Evolutionary conservation across 805 yeast species (phyloP).

Genomic region (Yarrowia yakushimensis): DNA sequence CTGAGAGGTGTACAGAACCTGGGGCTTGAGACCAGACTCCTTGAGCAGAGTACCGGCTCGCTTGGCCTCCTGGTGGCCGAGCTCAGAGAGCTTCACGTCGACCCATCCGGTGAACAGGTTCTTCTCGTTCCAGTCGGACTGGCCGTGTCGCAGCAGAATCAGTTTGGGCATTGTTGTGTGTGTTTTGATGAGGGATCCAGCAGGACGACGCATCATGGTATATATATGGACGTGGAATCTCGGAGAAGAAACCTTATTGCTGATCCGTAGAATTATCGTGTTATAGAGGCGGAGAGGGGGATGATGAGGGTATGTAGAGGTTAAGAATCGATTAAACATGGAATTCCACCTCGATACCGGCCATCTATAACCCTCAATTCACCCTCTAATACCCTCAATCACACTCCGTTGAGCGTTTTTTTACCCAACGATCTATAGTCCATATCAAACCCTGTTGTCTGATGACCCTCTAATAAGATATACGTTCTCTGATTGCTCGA

Average conservation of each 20-base stretch:
- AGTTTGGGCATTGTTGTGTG: conserved; percentile 46
- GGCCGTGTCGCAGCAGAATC: conserved; percentile 97
- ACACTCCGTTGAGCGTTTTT: not conserved
- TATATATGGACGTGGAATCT: not conserved
- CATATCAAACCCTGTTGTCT: not conserved
- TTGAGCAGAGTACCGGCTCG: conserved; percentile 90
- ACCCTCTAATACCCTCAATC: too few species aligned
- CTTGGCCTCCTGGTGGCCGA: conserved; percentile 85
- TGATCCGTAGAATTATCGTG: conserved; percentile 14
- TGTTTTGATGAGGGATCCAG: not conserved
- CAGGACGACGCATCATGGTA: not conserved
- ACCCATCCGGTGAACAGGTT: conserved; percentile 99
- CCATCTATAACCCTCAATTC: too few species aligned
- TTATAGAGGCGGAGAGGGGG: too few species aligned
- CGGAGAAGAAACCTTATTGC: conserved; percentile 6
- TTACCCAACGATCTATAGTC: not conserved
- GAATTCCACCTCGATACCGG: too few species aligned
- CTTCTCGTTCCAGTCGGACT: conserved; percentile 98
- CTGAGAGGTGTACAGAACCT: conserved; percentile 83
- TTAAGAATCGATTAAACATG: not conserved
- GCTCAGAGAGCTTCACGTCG: conserved; percentile 78
- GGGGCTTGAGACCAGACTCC: conserved; percentile 82
- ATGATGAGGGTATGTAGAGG: not conserved
- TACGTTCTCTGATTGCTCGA: not conserved
- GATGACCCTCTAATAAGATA: too few species aligned